Evolutionary conservation across 208 protist genomes (phyloP).

Genomic region (Leishmania lainsoni): DNA sequence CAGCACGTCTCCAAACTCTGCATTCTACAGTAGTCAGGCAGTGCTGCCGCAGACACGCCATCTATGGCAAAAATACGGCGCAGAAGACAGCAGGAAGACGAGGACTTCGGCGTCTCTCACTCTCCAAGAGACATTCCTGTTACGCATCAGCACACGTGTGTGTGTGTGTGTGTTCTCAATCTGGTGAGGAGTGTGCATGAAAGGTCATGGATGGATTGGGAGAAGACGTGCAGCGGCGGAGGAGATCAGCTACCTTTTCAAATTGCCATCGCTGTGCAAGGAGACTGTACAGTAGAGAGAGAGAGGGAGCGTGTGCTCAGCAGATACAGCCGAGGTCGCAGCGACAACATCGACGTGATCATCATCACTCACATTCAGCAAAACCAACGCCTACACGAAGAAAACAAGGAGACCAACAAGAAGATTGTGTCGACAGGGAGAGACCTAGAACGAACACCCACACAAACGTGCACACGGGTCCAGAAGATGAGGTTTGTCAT

Average conservation of each 20-base stretch:
- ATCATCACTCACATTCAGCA: not conserved
- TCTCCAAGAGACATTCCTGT: not conserved
- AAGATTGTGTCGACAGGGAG: not conserved
- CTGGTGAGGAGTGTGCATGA: not conserved
- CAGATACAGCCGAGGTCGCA: not conserved
- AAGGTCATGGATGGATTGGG: not conserved
- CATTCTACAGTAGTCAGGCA: not conserved
- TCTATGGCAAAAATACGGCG: not conserved
- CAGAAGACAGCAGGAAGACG: not conserved
- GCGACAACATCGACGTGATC: not conserved
- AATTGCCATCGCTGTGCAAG: not conserved
- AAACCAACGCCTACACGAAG: not conserved
- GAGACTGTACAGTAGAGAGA: not conserved
- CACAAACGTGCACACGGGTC: not conserved
- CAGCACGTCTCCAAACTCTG: not conserved
- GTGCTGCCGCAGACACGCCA: not conserved
- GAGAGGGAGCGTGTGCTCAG: not conserved
- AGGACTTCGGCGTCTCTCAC: not conserved
- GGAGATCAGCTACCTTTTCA: not conserved
- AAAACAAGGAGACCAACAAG: not conserved
- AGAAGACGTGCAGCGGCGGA: not conserved
- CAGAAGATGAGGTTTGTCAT: not conserved
- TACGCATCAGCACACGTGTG: not conserved
- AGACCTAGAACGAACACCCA: not conserved
- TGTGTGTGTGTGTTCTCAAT: not conserved